Evolutionary conservation across 768 basidiomycete species (phyloP), one percentile per base, ranked within the genome.

Genomic region (Suillus americanus): DNA sequence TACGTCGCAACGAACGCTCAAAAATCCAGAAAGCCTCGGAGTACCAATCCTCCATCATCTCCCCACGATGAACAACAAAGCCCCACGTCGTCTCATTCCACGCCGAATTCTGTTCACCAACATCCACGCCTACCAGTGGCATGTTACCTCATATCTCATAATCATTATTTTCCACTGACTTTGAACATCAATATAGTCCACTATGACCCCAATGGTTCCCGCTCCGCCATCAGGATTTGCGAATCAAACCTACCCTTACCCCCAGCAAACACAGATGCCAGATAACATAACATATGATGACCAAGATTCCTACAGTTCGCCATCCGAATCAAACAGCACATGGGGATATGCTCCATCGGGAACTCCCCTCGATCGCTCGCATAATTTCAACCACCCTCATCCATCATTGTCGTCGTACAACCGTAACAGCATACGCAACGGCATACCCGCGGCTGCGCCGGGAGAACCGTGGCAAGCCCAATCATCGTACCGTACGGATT

Each of bases 261-360:
- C 81, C n/a, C 77, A 80, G 54, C 72, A 73, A 23, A 67, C 80
- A 37, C 75, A 82, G 7, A 72, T 77, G 60, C 62, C 81, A 54
- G 84, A 83, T 55, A 69, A 77, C 62, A 74, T 79, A 66, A 67
- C 69, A 46, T 87, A 81, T 70, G 69, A 83, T 65, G 75, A 77
- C 50, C 67, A 82, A 23, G 70, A 79, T 57, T 80, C 83, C 68
- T 82, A 81, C 60, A 70, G 77, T 55, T 64, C 81, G 18, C 69
- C 84, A 35, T 71, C 83, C 40, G 81, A 83, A 62, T 76, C 82
- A 40, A 67, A 82, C 13, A 78, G 85, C 35, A 73, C 81, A 43
- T 91, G 89, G 89, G 83, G 79, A 9, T 90, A 90, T 70, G 67
- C 77, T 18, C 68, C 74, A 46, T 28, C 73, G 14, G 45, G 64